Evolutionary conservation across 73 alveolate species (phyloP), one percentile per base, ranked within the genome.

Genomic region (Blepharisma japonicum): DNA sequence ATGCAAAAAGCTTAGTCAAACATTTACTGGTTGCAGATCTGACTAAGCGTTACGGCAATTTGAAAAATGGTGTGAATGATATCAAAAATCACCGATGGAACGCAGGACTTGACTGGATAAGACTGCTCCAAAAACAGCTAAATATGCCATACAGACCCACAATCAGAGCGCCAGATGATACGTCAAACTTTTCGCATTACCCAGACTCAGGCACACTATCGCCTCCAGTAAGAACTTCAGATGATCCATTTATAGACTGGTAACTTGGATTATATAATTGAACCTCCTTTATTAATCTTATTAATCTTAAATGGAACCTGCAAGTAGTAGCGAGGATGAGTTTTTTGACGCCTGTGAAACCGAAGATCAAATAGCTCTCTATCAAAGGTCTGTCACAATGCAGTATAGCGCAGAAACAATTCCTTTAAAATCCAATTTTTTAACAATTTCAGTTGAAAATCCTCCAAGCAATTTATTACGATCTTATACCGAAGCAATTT

Each of bases 241-340:
- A 93, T 61, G 98, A 93, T 80, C 98, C 98, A 45, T 93, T 93
- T 83, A 83, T 81, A 66, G 94, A 93, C 61, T 93, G 98, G 98
- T 93, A 61, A 48, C 23, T 61, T 32, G 42, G 42, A 32, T 32
- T 32, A 32, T 32, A 32, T 32, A 32, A 32, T 32, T 32, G 42
- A 32, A 32, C 42, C 42, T 32, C 42, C 42, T 32, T 32, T 32
- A 32, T 32, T 32, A 32, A 32, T 32, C 42, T 32, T 32, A 32
- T 32, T 32, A 32, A 32, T 32, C 42, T 32, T 32, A 32, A 32
- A 32, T 32, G 42, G 42, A 32, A 3, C 42, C 42, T 32, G 42
- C 42, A 32, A 32, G 42, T 32, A 1, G 42, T 32, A 32, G 42
- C 3, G 42, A 32, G 3, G 42, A 32, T 32, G 42, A 32, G 42